phyloP scores from a whole-genome alignment of 1,139 yeast species.

The Hanseniaspora sp. region DNA sequence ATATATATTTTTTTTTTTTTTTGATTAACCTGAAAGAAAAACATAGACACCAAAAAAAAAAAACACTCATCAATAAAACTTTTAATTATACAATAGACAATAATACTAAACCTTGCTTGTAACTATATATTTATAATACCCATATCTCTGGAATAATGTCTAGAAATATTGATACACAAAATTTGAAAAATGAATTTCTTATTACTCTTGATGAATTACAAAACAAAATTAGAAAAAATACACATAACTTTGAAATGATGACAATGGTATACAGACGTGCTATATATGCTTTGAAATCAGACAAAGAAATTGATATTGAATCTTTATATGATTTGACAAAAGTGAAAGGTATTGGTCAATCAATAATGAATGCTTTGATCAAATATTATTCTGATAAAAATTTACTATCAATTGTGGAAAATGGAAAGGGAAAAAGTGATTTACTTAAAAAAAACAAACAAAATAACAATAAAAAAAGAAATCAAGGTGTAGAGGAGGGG shows the following conservation, averaged over 20 bases:
- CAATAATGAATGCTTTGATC: slow-evolving; percentile 24
- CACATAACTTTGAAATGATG: slow-evolving; percentile 21
- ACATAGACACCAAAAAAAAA: too few species aligned
- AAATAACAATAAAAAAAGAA: neutral
- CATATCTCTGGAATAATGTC: neutral
- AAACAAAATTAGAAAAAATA: neutral
- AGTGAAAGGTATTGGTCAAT: slow-evolving; percentile 28
- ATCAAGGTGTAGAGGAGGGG: neutral
- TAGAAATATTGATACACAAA: neutral
- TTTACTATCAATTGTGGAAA: neutral
- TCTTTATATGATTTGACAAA: slow-evolving; percentile 25
- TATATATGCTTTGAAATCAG: slow-evolving; percentile 20
- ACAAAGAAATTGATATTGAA: slow-evolving; percentile 20
- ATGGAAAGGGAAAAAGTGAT: slow-evolving; percentile 10
- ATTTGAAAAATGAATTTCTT: neutral
- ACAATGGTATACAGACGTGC: slow-evolving; percentile 26
- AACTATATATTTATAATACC: too few species aligned
- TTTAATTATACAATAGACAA: too few species aligned
- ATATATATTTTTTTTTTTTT: too few species aligned
- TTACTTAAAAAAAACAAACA: neutral
- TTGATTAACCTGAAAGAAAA: too few species aligned
- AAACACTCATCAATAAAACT: too few species aligned
- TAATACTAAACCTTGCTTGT: too few species aligned
- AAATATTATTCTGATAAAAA: slow-evolving; percentile 14
- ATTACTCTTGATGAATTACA: neutral